Conservation (phyloP, 2,329 filamentous ascomycete species). For the Colletotrichum gloeosporioides region DNA sequence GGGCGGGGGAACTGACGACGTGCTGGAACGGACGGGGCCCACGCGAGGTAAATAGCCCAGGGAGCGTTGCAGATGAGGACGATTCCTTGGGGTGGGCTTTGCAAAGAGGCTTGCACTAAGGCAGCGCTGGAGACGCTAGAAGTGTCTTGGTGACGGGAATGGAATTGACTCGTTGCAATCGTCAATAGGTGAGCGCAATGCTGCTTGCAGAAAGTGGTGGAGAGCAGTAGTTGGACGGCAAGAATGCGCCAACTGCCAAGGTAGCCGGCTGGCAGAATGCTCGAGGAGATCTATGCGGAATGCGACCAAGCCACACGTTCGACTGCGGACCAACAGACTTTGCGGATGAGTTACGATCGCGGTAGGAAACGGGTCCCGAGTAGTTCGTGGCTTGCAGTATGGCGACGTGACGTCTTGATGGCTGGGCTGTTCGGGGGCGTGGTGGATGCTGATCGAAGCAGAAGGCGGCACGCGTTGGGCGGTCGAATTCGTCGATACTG, state of each 20-base stretch:
- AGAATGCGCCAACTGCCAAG: slow-evolving; percentile 6
- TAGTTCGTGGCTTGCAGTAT: background rate
- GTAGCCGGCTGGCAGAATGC: background rate
- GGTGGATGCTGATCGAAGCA: slow-evolving; percentile 9
- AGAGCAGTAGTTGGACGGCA: background rate
- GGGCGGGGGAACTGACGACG: background rate
- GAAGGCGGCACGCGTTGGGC: background rate
- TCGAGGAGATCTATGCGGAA: slow-evolving; percentile 18
- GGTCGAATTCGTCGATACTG: background rate
- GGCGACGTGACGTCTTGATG: slow-evolving; percentile 11
- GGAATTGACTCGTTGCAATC: slow-evolving; percentile 23
- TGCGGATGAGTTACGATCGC: background rate
- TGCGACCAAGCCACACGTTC: slow-evolving; percentile 19
- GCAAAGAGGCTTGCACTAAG: slow-evolving; percentile 18
- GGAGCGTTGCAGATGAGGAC: slow-evolving; percentile 8
- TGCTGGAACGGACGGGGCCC: background rate
- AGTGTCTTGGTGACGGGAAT: slow-evolving; percentile 23
- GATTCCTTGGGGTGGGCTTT: background rate
- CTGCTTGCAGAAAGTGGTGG: slow-evolving; percentile 20
- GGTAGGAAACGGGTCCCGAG: background rate
- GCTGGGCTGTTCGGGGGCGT: background rate
- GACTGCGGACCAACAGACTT: background rate
- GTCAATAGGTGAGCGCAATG: background rate
- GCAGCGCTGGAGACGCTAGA: slow-evolving; percentile 10
- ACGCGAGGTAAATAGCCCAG: slow-evolving; percentile 17